Base-by-base conservation (phyloP, 116 monocot genomes). In the Zostera marina region DNA sequence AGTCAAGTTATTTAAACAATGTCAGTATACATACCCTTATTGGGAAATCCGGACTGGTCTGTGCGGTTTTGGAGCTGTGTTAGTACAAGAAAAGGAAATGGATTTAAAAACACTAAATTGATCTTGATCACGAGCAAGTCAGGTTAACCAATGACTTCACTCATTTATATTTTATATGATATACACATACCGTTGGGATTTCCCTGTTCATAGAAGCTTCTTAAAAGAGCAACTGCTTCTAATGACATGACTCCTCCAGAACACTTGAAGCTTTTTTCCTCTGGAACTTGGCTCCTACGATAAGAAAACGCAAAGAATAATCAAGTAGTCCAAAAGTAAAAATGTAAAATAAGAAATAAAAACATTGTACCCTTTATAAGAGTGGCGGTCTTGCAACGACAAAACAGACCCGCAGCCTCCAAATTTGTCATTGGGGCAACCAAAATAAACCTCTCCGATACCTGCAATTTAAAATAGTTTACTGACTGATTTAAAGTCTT, bases 361-460 rank as follows among this genome's bases (percentile, higher is more conserved):
- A 32, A 32, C 32, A 32, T 32, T 32, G 52, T 57, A 65, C 64
- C 54, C 54, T n/a, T 42, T 64, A 8, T 2, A 42, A 22, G 78
- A 44, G 61, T 13, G 9, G 53, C n/a, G 54, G 54, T 85, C 64
- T 66, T 94, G 94, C 48, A 94, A 42, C 26, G 94, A 78, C 67
- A 92, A 76, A 63, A 94, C 78, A 59, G 92, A 94, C 65, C 94
- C 94, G 76, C 94, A 94, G 39, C 94, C 94, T 67, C 94, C 94
- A 80, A 94, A 88, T 69, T 94, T 94, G 63, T 94, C 94, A 77
- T 94, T 94, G 25, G 85, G 73, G 72, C 94, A 94, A 1, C 94
- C 94, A 76, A 74, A 94, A 53, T 67, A 84, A 22, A 85, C 78
- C 53, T 79, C 69, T 54, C 76, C 74, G 64, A 94, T 76, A 71